These are phyloP conservation scores for Kazachstania sp. DNA, from an alignment of 1,139 yeast genomes.

Conservation along the genomic window DNA sequence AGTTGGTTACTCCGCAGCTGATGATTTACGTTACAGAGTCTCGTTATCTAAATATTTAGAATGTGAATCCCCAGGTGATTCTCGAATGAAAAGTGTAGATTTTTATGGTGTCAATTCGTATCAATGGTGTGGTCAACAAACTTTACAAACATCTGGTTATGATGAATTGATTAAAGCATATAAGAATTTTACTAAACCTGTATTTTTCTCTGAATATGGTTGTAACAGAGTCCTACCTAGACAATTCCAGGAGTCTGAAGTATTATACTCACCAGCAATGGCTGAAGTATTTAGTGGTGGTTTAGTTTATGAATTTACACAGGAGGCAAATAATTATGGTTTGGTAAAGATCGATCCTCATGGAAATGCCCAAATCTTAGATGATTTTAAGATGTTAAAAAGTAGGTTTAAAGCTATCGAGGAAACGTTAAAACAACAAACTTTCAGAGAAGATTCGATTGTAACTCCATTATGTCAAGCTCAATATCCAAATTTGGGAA, in stretches of 20 bases:
- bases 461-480: constrained; percentile 32
- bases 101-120: constrained; percentile 93
- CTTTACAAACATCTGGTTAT: constrained; percentile 77
- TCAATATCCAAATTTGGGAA: constrained; percentile 37
- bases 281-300: constrained; percentile 83
- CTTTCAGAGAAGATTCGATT: not conserved
- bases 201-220: constrained; percentile 87
- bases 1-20: constrained; percentile 95
- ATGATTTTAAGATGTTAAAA: constrained; percentile 49
- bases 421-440: constrained; percentile 16
- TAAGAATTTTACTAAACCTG: constrained; percentile 58
- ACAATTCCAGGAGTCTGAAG: constrained; percentile 63
- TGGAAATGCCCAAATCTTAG: constrained; percentile 48
- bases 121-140: constrained; percentile 94
- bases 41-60: constrained; percentile 75
- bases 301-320: constrained; percentile 80
- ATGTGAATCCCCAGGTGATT: constrained; percentile 46
- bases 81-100: constrained; percentile 52
- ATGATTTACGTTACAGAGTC: constrained; percentile 66
- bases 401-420: constrained; percentile 35
- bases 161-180: constrained; percentile 66
- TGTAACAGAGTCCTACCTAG: constrained; percentile 83
- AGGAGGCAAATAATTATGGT: constrained; percentile 85
- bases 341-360: constrained; percentile 55
- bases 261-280: constrained; percentile 71